A percentile compares a stretch with the other conserved stretches of the same genome.
Evolutionary conservation across 2,329 filamentous ascomycete genomes (phyloP).

Genomic region (Diplocarpon mali): DNA sequence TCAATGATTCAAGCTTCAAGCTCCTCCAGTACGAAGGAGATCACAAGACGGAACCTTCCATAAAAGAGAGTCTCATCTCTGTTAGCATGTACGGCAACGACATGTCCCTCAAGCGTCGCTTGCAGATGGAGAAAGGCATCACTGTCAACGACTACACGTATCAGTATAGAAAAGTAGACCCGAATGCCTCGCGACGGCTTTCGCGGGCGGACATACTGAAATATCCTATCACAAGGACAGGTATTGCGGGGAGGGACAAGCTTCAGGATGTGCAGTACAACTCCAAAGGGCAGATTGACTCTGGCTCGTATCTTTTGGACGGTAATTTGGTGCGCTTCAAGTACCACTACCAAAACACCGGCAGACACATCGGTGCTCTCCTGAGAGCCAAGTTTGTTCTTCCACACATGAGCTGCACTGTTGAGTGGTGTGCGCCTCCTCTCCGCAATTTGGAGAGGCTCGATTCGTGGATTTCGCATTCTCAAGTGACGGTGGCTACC

Average conservation of each 20-base stretch:
- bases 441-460: constrained; percentile 37
- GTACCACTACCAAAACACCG: constrained; percentile 42
- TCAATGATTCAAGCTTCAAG: constrained; percentile 4
- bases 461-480: constrained; percentile 36
- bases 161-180: constrained; percentile 30
- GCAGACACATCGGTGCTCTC: constrained; percentile 40
- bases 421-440: constrained; percentile 41
- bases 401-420: constrained; percentile 39
- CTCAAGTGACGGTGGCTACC: constrained; percentile 42
- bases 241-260: constrained; percentile 32
- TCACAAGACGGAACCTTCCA: constrained; percentile 33
- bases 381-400: constrained; percentile 41
- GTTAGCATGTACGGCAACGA: constrained; percentile 37
- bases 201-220: constrained; percentile 5
- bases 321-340: constrained; percentile 41
- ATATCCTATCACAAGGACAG: constrained; percentile 33
- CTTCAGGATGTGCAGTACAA: constrained; percentile 25
- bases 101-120: constrained; percentile 30
- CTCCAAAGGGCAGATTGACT: constrained; percentile 38
- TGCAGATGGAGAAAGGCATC: constrained; percentile 26
- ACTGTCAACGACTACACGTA: constrained; percentile 37
- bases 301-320: constrained; percentile 41
- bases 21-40: constrained; percentile 15
- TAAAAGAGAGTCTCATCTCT: constrained; percentile 30
- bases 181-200: constrained; percentile 21